Conservation (phyloP, 495 filamentous ascomycete genomes). For the Daldinia decipiens region DNA sequence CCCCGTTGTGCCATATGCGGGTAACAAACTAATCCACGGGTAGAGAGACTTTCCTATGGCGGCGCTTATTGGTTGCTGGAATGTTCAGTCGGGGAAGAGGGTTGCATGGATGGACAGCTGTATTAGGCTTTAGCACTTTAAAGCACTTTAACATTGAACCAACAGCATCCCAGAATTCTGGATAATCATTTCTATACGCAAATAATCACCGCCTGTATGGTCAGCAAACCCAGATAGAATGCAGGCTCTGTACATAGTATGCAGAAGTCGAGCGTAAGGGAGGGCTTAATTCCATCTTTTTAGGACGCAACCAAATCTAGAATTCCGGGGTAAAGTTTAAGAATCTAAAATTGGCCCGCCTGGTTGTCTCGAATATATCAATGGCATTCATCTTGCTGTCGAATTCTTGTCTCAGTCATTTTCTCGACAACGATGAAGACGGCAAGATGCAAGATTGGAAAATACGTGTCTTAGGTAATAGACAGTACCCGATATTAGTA, state of each 20-base stretch:
- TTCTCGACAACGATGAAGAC: slow-evolving; percentile 12
- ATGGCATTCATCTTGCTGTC: slow-evolving; percentile 24
- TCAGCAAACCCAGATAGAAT: slow-evolving; percentile 21
- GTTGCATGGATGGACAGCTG: slow-evolving; percentile 24
- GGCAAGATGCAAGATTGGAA: slow-evolving; percentile 4
- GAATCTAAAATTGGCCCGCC: not conserved
- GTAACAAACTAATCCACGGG: slow-evolving; percentile 34
- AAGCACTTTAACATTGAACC: slow-evolving; percentile 7
- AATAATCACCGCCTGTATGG: slow-evolving; percentile 31
- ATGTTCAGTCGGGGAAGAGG: slow-evolving; percentile 24
- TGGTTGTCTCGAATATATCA: slow-evolving; percentile 7
- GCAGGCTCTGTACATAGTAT: not conserved
- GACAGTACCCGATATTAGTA: not conserved
- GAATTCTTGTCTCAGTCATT: slow-evolving; percentile 22
- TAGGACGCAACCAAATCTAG: slow-evolving; percentile 39
- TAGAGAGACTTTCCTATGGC: slow-evolving; percentile 11
- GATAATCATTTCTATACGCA: slow-evolving; percentile 31
- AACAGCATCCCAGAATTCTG: slow-evolving; percentile 35
- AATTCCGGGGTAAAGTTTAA: slow-evolving; percentile 33
- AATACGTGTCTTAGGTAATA: slow-evolving; percentile 17
- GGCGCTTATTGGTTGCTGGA: slow-evolving; percentile 33
- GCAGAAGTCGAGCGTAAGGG: slow-evolving; percentile 27
- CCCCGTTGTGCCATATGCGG: slow-evolving; percentile 37
- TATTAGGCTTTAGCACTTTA: slow-evolving; percentile 38
- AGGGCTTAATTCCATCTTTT: slow-evolving; percentile 24